Evolutionary conservation across 225 moss, liverwort and hornwort species (phyloP).

Genomic region (Polytrichum commune): DNA sequence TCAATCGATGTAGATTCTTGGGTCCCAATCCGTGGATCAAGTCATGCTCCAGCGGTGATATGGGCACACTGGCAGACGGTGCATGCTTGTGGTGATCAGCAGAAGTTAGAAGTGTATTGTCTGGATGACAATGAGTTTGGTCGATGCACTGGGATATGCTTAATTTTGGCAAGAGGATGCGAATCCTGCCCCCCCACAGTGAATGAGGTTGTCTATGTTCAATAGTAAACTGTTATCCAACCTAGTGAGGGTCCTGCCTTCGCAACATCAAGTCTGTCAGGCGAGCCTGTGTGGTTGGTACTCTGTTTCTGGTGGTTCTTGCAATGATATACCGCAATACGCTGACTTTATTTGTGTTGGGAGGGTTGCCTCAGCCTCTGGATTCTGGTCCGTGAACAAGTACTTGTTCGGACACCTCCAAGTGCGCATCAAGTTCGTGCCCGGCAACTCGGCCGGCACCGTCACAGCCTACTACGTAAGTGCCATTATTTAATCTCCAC

Average conservation of each 20-base stretch:
- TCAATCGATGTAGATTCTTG: background rate
- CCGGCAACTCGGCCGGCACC: conserved; percentile 50
- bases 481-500: too few species aligned
- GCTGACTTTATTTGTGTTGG: background rate
- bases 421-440: conserved; percentile 52
- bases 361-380: conserved; percentile 25
- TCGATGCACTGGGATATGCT: too few species aligned
- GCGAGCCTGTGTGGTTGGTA: background rate
- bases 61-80: too few species aligned
- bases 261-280: background rate
- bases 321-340: background rate
- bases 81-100: too few species aligned
- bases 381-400: conserved; percentile 37
- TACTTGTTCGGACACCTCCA: conserved; percentile 41
- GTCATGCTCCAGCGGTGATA: background rate
- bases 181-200: too few species aligned
- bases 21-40: background rate
- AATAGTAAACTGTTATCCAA: too few species aligned
- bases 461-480: conserved; percentile 56
- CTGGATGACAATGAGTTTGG: too few species aligned
- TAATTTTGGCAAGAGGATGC: too few species aligned
- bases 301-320: background rate
- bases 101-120: too few species aligned
- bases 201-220: too few species aligned
- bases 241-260: too few species aligned